Percentiles rank a stretch among this genome's conserved stretches.
Evolutionary conservation across 2,329 filamentous ascomycete species (phyloP).

Genomic region (Rutstroemia sp.): DNA sequence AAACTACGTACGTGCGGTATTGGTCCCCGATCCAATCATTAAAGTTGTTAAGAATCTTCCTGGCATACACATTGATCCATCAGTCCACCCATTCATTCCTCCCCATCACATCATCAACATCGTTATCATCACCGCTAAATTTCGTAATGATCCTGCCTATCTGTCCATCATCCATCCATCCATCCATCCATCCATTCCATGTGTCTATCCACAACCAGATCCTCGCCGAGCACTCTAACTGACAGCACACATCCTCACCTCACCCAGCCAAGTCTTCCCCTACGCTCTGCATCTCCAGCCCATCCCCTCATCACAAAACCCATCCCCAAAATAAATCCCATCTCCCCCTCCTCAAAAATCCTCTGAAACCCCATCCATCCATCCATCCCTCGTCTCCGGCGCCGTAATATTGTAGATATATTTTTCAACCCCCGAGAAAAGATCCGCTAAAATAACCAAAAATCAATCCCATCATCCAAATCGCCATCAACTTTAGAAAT

Average conservation of each 20-base stretch:
- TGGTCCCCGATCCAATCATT: neutral
- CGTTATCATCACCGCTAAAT: too few species aligned
- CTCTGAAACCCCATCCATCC: neutral
- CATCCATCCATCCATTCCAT: neutral
- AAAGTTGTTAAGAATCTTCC: neutral
- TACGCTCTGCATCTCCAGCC: neutral
- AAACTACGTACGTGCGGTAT: neutral
- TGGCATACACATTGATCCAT: neutral
- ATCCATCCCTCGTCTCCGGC: neutral
- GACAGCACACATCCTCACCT: neutral
- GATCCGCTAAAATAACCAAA: conserved; percentile 9
- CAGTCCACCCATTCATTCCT: neutral
- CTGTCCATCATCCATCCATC: neutral
- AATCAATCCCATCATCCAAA: conserved; percentile 21
- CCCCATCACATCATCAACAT: neutral
- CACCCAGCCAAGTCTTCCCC: neutral
- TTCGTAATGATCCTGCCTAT: neutral
- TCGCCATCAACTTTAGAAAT: conserved; percentile 11
- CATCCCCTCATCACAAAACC: neutral
- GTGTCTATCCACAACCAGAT: neutral
- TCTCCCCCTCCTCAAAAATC: neutral
- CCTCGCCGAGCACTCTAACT: neutral
- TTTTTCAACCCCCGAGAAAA: neutral
- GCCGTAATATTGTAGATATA: neutral
- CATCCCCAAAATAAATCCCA: neutral